These are phyloP conservation scores for Capillidium heterosporum DNA, from an alignment of 371 early-diverging fungal genomes.

Conservation along the genomic window DNA sequence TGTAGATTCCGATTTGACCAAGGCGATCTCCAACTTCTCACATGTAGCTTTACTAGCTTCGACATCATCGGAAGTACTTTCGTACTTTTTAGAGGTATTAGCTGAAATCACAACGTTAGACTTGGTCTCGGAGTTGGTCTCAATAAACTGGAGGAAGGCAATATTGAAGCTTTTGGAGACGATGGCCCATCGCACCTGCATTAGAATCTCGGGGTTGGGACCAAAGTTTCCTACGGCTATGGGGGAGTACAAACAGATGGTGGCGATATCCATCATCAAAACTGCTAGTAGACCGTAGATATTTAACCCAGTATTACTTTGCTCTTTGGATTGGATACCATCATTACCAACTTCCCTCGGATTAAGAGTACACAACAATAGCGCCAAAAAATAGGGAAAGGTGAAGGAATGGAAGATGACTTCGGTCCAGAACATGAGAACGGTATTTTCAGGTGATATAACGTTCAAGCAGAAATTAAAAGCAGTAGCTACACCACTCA, in stretches of 20 bases:
- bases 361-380: neutral
- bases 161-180: neutral
- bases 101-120: too few relatives aligned
- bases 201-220: neutral
- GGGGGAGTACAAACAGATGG: neutral
- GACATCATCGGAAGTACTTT: too few relatives aligned
- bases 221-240: neutral
- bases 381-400: neutral
- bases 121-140: neutral
- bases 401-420: neutral
- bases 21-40: too few relatives aligned
- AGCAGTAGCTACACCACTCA: neutral
- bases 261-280: neutral
- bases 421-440: neutral
- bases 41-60: too few relatives aligned
- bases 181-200: neutral
- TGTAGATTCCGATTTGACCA: too few relatives aligned
- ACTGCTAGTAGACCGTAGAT: neutral
- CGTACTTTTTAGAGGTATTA: too few relatives aligned
- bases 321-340: neutral
- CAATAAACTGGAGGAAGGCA: neutral
- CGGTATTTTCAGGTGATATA: neutral
- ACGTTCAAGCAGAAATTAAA: neutral
- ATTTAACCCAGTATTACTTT: neutral
- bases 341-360: neutral